A percentile compares a stretch with the other conserved stretches of the same genome.
phyloP scores from a whole-genome alignment of 2,329 filamentous ascomycete genomes.

The Diaporthe australafricana region DNA sequence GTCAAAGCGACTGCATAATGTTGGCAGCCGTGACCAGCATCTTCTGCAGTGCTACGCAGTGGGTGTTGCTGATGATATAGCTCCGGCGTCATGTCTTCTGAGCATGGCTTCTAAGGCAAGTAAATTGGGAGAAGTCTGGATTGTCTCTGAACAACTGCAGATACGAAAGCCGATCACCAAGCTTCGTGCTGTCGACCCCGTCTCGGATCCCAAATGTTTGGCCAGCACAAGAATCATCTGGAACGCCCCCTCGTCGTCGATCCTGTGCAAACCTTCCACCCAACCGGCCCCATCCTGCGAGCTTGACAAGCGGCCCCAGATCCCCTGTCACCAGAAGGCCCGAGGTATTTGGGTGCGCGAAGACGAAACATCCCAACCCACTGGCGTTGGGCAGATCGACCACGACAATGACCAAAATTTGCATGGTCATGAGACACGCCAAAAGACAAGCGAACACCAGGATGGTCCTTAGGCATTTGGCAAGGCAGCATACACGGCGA shows the following conservation, averaged over 20 bases:
- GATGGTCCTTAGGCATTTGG: not conserved
- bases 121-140: not conserved
- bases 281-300: conserved; percentile 12
- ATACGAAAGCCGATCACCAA: conserved; percentile 22
- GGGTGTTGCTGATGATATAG: not conserved
- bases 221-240: not conserved
- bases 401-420: not conserved
- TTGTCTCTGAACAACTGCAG: conserved; percentile 18
- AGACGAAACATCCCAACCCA: not conserved
- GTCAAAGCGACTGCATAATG: not conserved
- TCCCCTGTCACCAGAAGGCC: not conserved
- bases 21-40: conserved; percentile 20
- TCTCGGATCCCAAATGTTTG: not conserved
- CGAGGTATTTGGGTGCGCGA: not conserved
- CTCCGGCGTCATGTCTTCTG: conserved; percentile 17
- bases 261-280: not conserved
- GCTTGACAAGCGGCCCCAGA: conserved; percentile 14
- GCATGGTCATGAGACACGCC: conserved; percentile 22
- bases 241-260: not conserved
- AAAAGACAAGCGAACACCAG: conserved; percentile 7
- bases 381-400: not conserved
- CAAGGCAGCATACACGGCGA: not conserved
- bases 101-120: not conserved
- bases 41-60: conserved; percentile 17
- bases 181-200: not conserved